Conservation (phyloP, 2,329 filamentous ascomycete genomes). For the Fusarium coffeatum region DNA sequence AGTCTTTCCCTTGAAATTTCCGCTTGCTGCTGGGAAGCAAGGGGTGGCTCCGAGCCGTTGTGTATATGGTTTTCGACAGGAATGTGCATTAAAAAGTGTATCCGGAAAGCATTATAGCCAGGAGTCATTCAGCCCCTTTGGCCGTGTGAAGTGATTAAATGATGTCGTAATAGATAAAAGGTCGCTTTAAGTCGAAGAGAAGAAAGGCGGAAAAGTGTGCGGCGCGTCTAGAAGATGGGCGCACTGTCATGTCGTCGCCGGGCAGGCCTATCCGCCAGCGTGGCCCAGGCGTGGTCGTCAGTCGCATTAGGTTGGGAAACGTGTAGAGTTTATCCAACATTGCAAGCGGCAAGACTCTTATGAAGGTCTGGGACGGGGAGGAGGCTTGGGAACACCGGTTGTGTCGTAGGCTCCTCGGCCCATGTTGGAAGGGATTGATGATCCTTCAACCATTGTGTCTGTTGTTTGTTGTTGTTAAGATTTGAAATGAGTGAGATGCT, state of each 20-base stretch:
- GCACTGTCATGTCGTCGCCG: constrained; percentile 29
- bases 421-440: constrained; percentile 57
- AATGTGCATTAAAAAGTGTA: constrained; percentile 53
- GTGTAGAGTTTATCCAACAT: constrained; percentile 37
- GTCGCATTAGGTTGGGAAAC: constrained; percentile 29
- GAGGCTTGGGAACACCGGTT: constrained; percentile 62
- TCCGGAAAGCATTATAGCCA: constrained; percentile 48
- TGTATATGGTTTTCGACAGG: constrained; percentile 51
- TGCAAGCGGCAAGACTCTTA: constrained; percentile 46
- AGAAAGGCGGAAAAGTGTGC: constrained; percentile 29
- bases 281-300: constrained; percentile 38
- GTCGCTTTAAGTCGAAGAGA: constrained; percentile 40
- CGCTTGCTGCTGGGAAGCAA: constrained; percentile 55
- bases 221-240: constrained; percentile 9
- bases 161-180: constrained; percentile 40
- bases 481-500: constrained; percentile 18
- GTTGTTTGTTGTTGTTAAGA: constrained; percentile 38
- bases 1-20: constrained; percentile 39
- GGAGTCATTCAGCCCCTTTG: constrained; percentile 35
- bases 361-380: constrained; percentile 56
- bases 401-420: constrained; percentile 65
- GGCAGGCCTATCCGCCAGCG: constrained; percentile 39
- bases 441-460: constrained; percentile 53
- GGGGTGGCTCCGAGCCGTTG: constrained; percentile 53
- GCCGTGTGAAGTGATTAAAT: constrained; percentile 40